Evolutionary conservation across 1,139 yeast species (phyloP).

Genomic region (Candida sp.): DNA sequence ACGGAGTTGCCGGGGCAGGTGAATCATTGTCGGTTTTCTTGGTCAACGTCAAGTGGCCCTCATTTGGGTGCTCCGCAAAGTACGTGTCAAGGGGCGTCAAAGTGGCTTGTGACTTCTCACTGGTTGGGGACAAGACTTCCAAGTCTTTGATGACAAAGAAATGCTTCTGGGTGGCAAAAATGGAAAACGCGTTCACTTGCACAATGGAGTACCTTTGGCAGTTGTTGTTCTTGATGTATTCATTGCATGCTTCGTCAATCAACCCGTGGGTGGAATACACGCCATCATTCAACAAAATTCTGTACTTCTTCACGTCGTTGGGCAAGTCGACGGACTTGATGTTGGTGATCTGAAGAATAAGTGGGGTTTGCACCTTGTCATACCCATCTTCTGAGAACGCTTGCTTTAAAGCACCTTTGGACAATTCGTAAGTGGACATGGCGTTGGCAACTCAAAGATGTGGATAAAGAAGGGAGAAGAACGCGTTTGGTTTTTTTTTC

Average conservation of each 20-base stretch:
- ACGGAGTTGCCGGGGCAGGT: slow-evolving; percentile 15
- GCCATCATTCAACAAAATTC: slow-evolving; percentile 71
- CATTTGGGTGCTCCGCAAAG: slow-evolving; percentile 58
- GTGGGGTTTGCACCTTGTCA: slow-evolving; percentile 30
- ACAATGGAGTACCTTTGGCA: slow-evolving; percentile 38
- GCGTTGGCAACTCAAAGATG: too few relatives aligned
- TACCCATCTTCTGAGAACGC: slow-evolving; percentile 27
- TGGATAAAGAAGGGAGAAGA: too few relatives aligned
- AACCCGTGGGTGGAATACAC: slow-evolving; percentile 65
- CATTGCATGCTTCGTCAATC: slow-evolving; percentile 61
- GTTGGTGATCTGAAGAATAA: slow-evolving; percentile 53
- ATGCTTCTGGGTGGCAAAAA: slow-evolving; percentile 55
- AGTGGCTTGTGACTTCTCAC: slow-evolving; percentile 28
- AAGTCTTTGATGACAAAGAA: slow-evolving; percentile 59
- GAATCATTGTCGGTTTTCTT: slow-evolving; percentile 18
- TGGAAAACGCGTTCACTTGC: slow-evolving; percentile 44
- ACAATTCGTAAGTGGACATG: slow-evolving; percentile 15
- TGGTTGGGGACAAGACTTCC: slow-evolving; percentile 45
- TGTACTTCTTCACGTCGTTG: slow-evolving; percentile 50
- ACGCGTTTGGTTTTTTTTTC: too few relatives aligned
- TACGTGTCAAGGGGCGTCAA: slow-evolving; percentile 55
- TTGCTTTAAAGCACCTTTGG: slow-evolving; percentile 30
- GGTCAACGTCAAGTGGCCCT: slow-evolving; percentile 38
- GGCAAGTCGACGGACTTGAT: slow-evolving; percentile 43
- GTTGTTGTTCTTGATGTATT: slow-evolving; percentile 52